phyloP scores from a whole-genome alignment of 1,284 basidiomycete genomes.

The Pterulicium gracile region DNA sequence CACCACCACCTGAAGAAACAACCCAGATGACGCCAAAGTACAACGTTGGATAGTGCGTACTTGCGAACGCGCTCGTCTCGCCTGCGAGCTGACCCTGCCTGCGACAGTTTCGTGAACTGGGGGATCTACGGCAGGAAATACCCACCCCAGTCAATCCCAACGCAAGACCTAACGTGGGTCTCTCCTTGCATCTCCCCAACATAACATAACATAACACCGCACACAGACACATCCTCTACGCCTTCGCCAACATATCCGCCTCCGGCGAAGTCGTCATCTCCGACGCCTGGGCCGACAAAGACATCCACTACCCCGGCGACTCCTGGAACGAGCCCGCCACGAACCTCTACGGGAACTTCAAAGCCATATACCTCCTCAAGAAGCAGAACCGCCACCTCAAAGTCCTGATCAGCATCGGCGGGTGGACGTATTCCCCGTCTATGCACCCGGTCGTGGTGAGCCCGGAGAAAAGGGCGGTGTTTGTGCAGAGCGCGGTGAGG shows the following conservation, averaged over 20 bases:
- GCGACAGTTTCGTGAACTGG: constrained; percentile 33
- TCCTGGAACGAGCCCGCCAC: constrained; percentile 80
- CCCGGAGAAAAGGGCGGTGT: constrained; percentile 52
- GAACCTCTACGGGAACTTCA: constrained; percentile 92
- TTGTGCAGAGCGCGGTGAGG: constrained; percentile 69
- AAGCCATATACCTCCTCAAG: constrained; percentile 86
- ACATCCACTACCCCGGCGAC: constrained; percentile 75
- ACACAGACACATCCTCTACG: constrained; percentile 68
- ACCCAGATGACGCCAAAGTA: constrained; percentile 40
- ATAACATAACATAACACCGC: constrained; percentile 10
- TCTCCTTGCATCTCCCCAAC: constrained; percentile 2
- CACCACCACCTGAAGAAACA: background rate
- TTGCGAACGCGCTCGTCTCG: constrained; percentile 22
- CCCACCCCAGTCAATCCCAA: constrained; percentile 73
- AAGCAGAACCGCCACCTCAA: constrained; percentile 80
- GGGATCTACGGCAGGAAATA: constrained; percentile 93
- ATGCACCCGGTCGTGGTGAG: constrained; percentile 70
- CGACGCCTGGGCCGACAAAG: constrained; percentile 89
- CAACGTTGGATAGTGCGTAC: constrained; percentile 69
- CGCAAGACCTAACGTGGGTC: constrained; percentile 74
- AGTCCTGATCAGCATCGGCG: constrained; percentile 79
- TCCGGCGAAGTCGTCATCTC: constrained; percentile 82
- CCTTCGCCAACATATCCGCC: constrained; percentile 81
- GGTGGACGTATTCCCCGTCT: constrained; percentile 80
- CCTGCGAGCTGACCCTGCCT: constrained; percentile 23